These are phyloP conservation scores for Alliaria petiolata DNA, from an alignment of 345 rosid genomes.

Conservation along the genomic window DNA sequence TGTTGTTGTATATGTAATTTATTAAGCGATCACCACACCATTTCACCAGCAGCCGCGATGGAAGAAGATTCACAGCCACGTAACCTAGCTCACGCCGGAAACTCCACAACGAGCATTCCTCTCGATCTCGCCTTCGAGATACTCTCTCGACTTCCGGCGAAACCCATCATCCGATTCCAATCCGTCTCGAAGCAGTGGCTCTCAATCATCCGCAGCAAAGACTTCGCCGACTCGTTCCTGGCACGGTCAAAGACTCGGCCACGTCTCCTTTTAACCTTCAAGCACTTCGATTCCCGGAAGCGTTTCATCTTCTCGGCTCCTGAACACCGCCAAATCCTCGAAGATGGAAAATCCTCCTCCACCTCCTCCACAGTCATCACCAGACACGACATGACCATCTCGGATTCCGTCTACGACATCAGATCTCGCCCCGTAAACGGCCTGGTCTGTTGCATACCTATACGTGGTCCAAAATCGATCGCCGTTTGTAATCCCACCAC, in stretches of 20 bases:
- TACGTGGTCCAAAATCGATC: background rate
- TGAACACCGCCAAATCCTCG: background rate
- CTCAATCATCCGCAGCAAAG: background rate
- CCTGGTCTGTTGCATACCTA: background rate
- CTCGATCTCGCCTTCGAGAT: background rate
- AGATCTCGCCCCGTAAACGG: background rate
- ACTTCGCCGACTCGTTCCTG: background rate
- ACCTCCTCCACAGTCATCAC: background rate
- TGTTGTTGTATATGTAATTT: too few species aligned
- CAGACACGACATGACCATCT: slow-evolving; percentile 11
- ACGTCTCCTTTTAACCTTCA: background rate
- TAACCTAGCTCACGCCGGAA: background rate
- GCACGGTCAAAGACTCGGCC: background rate
- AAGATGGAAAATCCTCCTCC: background rate
- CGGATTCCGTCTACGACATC: background rate
- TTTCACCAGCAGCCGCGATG: background rate
- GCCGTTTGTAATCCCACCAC: slow-evolving; percentile 2
- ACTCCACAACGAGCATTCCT: background rate
- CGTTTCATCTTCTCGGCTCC: background rate
- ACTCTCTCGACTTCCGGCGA: background rate
- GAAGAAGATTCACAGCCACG: background rate
- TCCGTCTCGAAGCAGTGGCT: background rate
- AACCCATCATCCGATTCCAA: background rate
- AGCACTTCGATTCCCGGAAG: background rate
- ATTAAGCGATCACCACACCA: too few species aligned